These are phyloP conservation scores for Monosporascus ibericus DNA, from an alignment of 2,329 filamentous ascomycete species.

Conservation along the genomic window DNA sequence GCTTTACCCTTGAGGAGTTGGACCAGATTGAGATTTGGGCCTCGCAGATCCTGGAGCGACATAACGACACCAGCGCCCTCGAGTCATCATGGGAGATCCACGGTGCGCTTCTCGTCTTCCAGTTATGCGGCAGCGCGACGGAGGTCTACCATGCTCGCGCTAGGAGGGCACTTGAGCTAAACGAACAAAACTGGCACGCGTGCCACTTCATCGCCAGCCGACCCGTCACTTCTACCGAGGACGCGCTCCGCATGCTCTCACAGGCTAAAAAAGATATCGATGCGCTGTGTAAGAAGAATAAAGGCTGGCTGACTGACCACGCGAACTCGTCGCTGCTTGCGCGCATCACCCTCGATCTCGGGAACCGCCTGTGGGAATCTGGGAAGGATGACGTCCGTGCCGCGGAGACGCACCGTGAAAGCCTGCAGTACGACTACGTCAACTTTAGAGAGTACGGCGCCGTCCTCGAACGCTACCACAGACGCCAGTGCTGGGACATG, in stretches of 20 bases:
- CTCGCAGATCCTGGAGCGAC: constrained; percentile 8
- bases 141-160: constrained; percentile 20
- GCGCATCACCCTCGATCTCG: constrained; percentile 23
- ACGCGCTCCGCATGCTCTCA: constrained; percentile 18
- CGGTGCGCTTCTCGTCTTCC: constrained; percentile 21
- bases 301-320: constrained; percentile 13
- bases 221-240: constrained; percentile 15
- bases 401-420: constrained; percentile 21
- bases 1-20: constrained; percentile 15
- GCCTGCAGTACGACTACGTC: constrained; percentile 21
- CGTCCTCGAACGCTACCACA: constrained; percentile 17
- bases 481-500: constrained; percentile 14
- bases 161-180: constrained; percentile 18
- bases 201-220: constrained; percentile 24
- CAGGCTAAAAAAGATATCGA: constrained; percentile 21
- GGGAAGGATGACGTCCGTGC: constrained; percentile 16
- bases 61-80: constrained; percentile 11
- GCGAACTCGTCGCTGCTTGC: constrained; percentile 22
- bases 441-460: constrained; percentile 19
- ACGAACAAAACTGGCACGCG: constrained; percentile 24
- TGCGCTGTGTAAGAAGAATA: constrained; percentile 8
- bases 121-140: constrained; percentile 16
- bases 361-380: constrained; percentile 21
- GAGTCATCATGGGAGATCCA: constrained; percentile 25
- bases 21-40: constrained; percentile 21